Base-by-base conservation (phyloP, 192 early-diverging fungal species). In the Umbelopsis sp. region DNA sequence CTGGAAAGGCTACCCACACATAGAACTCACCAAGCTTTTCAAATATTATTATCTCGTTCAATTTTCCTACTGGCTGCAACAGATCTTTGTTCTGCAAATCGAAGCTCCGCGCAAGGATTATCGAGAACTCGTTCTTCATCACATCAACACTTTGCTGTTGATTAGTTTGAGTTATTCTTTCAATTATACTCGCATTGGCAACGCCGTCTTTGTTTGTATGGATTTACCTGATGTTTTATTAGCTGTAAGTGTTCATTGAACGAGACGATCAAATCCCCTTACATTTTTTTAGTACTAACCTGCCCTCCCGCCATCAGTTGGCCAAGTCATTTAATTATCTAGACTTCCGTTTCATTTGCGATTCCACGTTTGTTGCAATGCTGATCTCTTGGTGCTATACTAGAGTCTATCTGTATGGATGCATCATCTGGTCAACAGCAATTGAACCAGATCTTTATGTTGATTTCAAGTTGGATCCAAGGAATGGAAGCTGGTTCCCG, bases 311-410 rank as follows among this genome's bases (percentile, higher is more conserved):
- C 47, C 68, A 20, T 11, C 74, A 87, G 86, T 65, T 87, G 16
- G 91, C 93, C 30, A 95, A 95, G 79, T 87, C 86, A 53, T 74
- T 93, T 25, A 91, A 92, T 69, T 95, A 95, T 51, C 47, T 91
- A n/a, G 74, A 77, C 15, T 82, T 88, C 23, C 81, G 81, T 20
- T 78, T 72, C 37, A 52, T 85, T 8, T 87, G 89, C 69, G 86
- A 90, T 11, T 68, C 49, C 1, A 85, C 83, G 7, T 95, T 95
- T 83, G 86, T 79, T 8, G 30, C 86, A 7, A 90, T 94, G 64
- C 77, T 93, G 52, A 22, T 91, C 10, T 83, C 87, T 23, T 94
- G 93, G 93, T 49, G 90, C 35, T 88, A 90, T 22, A 92, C 91
- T 2, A 88, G 93, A 21, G 88, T 92, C 68, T 91, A 88, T 68